phyloP scores from a whole-genome alignment of 148 eudicot genomes.

The Cornus florida region DNA sequence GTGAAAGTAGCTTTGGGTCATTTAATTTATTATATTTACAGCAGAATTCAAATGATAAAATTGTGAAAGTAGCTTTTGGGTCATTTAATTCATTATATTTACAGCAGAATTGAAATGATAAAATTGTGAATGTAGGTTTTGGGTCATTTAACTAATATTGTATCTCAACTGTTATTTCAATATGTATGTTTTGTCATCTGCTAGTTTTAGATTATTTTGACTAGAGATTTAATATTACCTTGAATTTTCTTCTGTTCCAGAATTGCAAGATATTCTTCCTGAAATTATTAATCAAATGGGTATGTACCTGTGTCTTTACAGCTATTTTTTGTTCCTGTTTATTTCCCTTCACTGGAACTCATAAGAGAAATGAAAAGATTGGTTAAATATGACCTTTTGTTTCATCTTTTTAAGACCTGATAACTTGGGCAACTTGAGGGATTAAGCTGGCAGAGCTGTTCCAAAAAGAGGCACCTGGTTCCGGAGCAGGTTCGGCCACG shows the following conservation, averaged over 20 bases:
- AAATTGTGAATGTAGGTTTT: no score
- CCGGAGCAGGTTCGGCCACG: constrained; percentile 20
- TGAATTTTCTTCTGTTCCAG: constrained; percentile 30
- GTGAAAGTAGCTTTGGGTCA: neutral
- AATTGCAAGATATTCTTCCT: constrained; percentile 86
- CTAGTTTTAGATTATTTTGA: neutral
- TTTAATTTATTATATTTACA: no score
- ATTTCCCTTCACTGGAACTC: neutral
- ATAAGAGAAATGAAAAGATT: neutral
- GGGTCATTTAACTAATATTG: neutral
- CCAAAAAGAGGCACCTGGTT: constrained; percentile 41
- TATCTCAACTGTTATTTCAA: neutral
- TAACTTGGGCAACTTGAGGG: constrained; percentile 22
- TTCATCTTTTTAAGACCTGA: constrained; percentile 43
- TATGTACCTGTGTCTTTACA: constrained; percentile 22
- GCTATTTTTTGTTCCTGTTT: neutral
- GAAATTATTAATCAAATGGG: constrained; percentile 86
- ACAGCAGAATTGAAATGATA: no score
- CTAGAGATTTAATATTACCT: neutral
- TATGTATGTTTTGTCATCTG: neutral
- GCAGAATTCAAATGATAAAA: no score
- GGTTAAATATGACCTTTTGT: neutral
- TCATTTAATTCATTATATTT: no score
- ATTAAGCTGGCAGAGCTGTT: constrained; percentile 50
- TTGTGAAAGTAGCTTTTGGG: neutral